These are phyloP conservation scores for Epichloe sibirici DNA, from an alignment of 2,329 filamentous ascomycete genomes.

Conservation along the genomic window DNA sequence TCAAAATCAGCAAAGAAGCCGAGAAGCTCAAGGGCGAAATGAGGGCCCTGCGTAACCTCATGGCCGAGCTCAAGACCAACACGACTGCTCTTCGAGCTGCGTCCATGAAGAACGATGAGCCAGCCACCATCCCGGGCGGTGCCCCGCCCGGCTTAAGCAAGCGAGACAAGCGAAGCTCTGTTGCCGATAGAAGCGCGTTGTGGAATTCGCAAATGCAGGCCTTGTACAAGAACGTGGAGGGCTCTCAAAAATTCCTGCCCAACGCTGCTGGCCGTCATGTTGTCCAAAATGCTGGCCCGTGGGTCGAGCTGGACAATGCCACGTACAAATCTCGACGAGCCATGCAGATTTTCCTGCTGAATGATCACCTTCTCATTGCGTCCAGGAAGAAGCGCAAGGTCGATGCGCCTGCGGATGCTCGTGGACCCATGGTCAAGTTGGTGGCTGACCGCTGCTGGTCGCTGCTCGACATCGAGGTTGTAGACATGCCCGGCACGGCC, in stretches of 20 bases:
- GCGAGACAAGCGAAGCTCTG: conserved; percentile 78
- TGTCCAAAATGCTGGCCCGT: conserved; percentile 79
- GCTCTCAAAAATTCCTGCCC: conserved; percentile 91
- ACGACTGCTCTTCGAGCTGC: conserved; percentile 52
- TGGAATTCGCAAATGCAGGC: conserved; percentile 61
- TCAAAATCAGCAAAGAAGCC: conserved; percentile 98
- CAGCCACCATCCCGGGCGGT: conserved; percentile 36
- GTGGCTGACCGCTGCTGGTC: conserved; percentile 94
- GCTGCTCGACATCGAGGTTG: conserved; percentile 80
- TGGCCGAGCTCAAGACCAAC: conserved; percentile 81
- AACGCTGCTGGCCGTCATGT: conserved; percentile 87
- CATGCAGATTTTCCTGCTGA: conserved; percentile 84
- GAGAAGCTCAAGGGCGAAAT: conserved; percentile 96
- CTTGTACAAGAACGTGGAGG: conserved; percentile 94
- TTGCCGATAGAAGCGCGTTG: conserved; percentile 54
- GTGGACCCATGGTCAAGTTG: conserved; percentile 56
- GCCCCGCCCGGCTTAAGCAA: conserved; percentile 47
- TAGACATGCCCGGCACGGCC: conserved; percentile 65
- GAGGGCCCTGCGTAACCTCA: conserved; percentile 77
- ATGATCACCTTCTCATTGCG: conserved; percentile 86
- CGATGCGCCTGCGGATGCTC: conserved; percentile 45
- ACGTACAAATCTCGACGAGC: conserved; percentile 88
- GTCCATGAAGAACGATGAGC: conserved; percentile 38
- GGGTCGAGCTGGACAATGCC: conserved; percentile 94
- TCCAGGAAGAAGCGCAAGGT: conserved; percentile 84